phyloP scores from a whole-genome alignment of 192 early-diverging fungal genomes.

The Spizellomyces sp. region DNA sequence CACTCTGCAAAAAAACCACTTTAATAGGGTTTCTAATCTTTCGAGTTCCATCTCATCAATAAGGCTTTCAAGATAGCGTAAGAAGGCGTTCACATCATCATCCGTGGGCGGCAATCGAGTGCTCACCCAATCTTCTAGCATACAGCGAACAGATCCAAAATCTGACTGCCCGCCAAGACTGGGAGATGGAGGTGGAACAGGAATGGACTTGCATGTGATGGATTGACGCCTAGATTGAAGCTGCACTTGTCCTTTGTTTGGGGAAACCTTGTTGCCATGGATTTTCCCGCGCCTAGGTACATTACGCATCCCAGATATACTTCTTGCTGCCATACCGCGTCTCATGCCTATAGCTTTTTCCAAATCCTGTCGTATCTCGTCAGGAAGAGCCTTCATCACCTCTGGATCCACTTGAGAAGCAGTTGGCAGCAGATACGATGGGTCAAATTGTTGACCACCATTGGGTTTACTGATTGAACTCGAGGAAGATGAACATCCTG shows the following conservation, averaged over 20 bases:
- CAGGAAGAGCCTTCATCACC: constrained; percentile 37
- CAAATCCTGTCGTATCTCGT: constrained; percentile 35
- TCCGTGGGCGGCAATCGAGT: neutral
- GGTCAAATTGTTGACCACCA: neutral
- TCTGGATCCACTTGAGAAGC: constrained; percentile 47
- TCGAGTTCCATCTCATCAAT: constrained; percentile 27
- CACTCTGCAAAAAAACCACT: constrained; percentile 9
- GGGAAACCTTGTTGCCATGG: neutral
- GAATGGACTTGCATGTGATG: neutral
- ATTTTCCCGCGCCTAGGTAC: no score
- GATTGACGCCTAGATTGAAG: neutral
- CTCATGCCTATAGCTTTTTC: neutral
- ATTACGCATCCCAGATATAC: no score
- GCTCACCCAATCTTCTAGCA: constrained; percentile 16
- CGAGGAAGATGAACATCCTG: neutral
- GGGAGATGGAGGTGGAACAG: neutral
- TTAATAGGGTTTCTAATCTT: constrained; percentile 4
- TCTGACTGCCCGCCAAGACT: constrained; percentile 5
- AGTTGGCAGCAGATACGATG: constrained; percentile 13
- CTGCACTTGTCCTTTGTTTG: neutral
- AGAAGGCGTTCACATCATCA: constrained; percentile 16
- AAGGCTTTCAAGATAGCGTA: neutral
- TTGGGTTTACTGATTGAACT: constrained; percentile 1
- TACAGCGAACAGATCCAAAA: neutral
- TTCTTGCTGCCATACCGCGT: no score